Conservation (phyloP, 2,329 filamentous ascomycete genomes). For the Diaporthe batatas region DNA sequence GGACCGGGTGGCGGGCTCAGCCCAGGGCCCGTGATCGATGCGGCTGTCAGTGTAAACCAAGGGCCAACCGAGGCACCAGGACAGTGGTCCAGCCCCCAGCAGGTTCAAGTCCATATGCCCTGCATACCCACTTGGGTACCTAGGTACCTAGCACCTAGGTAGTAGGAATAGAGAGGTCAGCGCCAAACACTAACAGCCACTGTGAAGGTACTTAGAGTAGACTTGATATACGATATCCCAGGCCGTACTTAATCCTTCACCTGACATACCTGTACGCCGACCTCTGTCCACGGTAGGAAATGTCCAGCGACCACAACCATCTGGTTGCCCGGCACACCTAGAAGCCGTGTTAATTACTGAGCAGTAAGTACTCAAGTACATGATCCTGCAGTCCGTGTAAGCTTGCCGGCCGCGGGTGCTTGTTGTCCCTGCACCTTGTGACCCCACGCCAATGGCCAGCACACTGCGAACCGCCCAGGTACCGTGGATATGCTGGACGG, state of each 20-base stretch:
- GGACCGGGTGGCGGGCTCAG: conserved; percentile 30
- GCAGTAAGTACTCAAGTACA: conserved; percentile 11
- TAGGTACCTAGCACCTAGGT: too few relatives aligned
- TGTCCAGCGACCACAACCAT: background rate
- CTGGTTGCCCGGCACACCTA: background rate
- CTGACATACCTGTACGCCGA: background rate
- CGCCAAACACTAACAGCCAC: too few relatives aligned
- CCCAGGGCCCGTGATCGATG: conserved; percentile 21
- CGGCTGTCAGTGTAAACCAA: background rate
- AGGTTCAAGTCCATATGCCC: background rate
- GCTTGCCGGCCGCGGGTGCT: conserved; percentile 6
- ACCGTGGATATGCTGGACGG: background rate
- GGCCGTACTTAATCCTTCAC: background rate
- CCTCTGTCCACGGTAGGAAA: background rate
- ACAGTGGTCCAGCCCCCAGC: background rate
- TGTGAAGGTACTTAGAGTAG: too few relatives aligned
- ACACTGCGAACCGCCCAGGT: background rate
- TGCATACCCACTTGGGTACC: too few relatives aligned
- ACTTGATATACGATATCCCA: too few relatives aligned
- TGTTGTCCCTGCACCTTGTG: conserved; percentile 15
- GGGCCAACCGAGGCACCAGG: background rate
- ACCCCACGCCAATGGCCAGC: conserved; percentile 15
- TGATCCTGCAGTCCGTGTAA: background rate
- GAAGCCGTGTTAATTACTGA: background rate
- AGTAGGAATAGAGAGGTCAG: too few relatives aligned